These are phyloP conservation scores for Leucocoprinus birnbaumii DNA, from an alignment of 768 basidiomycete species.

Conservation along the genomic window DNA sequence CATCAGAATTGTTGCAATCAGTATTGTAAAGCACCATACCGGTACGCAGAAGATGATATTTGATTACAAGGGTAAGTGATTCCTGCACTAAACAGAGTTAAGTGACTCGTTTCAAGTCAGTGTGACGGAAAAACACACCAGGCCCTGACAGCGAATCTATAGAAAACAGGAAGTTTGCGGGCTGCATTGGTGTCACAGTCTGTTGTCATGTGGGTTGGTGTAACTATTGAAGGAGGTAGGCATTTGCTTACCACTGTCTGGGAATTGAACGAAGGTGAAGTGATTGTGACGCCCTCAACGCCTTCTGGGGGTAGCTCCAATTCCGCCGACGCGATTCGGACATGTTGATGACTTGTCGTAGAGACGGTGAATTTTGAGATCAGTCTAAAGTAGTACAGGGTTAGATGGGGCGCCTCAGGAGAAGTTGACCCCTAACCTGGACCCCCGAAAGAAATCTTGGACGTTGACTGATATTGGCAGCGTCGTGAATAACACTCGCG, in stretches of 20 bases:
- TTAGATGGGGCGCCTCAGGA: neutral
- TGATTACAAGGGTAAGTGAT: constrained; percentile 59
- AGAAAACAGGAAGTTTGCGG: constrained; percentile 79
- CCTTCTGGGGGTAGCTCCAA: constrained; percentile 44
- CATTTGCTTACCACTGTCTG: constrained; percentile 43
- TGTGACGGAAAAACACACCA: constrained; percentile 36
- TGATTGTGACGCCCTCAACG: constrained; percentile 49
- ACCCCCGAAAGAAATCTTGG: constrained; percentile 92
- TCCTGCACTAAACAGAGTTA: constrained; percentile 50
- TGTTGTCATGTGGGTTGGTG: constrained; percentile 23
- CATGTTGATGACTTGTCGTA: constrained; percentile 70
- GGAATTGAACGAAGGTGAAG: constrained; percentile 43
- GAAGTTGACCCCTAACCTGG: constrained; percentile 46
- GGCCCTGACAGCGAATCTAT: constrained; percentile 63
- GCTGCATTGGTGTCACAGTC: constrained; percentile 75
- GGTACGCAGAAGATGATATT: constrained; percentile 80
- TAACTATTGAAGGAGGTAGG: neutral
- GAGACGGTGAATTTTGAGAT: constrained; percentile 92
- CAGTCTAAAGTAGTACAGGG: constrained; percentile 44
- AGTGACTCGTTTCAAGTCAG: constrained; percentile 5
- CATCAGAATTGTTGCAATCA: neutral
- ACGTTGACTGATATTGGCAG: constrained; percentile 92
- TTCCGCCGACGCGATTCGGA: constrained; percentile 67
- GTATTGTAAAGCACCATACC: constrained; percentile 40
- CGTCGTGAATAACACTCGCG: constrained; percentile 58